These are phyloP conservation scores for Cryphonectria radicalis DNA, from an alignment of 2,329 filamentous ascomycete genomes.

Conservation along the genomic window DNA sequence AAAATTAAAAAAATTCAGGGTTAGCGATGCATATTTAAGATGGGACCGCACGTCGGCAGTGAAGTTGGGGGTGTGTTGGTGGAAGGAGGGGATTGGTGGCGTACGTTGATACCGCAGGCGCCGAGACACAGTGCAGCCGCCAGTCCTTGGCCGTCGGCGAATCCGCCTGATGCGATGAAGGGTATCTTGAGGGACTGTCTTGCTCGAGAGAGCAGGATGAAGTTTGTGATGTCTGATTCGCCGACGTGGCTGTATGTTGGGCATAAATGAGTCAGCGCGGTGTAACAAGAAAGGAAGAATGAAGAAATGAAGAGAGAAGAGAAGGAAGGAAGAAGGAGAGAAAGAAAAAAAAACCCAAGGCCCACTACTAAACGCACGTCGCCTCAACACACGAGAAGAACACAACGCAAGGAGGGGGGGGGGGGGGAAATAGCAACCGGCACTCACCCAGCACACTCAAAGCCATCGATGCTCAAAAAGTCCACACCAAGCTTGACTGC, in stretches of 20 bases:
- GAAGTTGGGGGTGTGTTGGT: too few relatives aligned
- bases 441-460: constrained; percentile 80
- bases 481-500: constrained; percentile 95
- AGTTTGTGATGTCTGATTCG: constrained; percentile 86
- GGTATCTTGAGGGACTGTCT: constrained; percentile 83
- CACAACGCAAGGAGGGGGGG: background rate
- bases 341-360: too few relatives aligned
- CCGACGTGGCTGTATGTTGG: constrained; percentile 67
- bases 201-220: constrained; percentile 83
- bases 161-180: constrained; percentile 95
- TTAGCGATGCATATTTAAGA: background rate
- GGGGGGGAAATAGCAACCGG: background rate
- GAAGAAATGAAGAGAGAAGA: too few relatives aligned
- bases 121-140: constrained; percentile 89
- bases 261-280: background rate
- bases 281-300: background rate
- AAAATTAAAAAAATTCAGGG: too few relatives aligned
- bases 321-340: background rate
- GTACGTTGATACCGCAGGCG: constrained; percentile 82
- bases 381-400: background rate
- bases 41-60: too few relatives aligned
- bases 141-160: constrained; percentile 91
- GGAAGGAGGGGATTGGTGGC: background rate
- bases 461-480: constrained; percentile 95
- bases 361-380: background rate